Conservation (phyloP, 1,284 basidiomycete genomes). For the Butyriboletus appendiculatus region DNA sequence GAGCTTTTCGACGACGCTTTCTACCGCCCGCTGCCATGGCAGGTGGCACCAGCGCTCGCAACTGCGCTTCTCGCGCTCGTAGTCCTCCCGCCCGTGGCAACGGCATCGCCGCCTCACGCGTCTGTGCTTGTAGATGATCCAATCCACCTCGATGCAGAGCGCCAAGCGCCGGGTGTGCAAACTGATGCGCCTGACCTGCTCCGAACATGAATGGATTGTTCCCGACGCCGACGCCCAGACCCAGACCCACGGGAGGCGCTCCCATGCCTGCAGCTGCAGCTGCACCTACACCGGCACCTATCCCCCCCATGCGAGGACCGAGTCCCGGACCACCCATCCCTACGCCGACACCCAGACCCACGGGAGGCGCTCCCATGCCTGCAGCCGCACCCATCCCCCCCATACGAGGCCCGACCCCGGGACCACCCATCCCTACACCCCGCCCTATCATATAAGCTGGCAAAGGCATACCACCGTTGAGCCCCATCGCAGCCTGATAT, state of each 20-base stretch:
- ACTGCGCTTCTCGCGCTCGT: background rate
- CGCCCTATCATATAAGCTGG: background rate
- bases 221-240: background rate
- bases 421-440: background rate
- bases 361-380: background rate
- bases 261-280: background rate
- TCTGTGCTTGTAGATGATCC: background rate
- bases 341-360: background rate
- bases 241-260: background rate
- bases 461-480: background rate
- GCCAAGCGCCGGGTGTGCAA: background rate
- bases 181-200: slow-evolving; percentile 12
- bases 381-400: background rate
- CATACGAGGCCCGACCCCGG: background rate
- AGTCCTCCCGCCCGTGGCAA: background rate
- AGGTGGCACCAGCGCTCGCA: background rate
- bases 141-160: background rate
- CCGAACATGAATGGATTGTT: slow-evolving; percentile 17
- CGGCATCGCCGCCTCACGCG: background rate
- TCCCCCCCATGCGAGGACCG: background rate
- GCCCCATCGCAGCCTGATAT: background rate
- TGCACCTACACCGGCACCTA: background rate
- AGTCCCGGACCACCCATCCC: background rate
- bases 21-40: slow-evolving; percentile 5
- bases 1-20: slow-evolving; percentile 7